These are phyloP conservation scores for Galeopsis tetrahit DNA, from an alignment of 257 asterid species.

Conservation along the genomic window DNA sequence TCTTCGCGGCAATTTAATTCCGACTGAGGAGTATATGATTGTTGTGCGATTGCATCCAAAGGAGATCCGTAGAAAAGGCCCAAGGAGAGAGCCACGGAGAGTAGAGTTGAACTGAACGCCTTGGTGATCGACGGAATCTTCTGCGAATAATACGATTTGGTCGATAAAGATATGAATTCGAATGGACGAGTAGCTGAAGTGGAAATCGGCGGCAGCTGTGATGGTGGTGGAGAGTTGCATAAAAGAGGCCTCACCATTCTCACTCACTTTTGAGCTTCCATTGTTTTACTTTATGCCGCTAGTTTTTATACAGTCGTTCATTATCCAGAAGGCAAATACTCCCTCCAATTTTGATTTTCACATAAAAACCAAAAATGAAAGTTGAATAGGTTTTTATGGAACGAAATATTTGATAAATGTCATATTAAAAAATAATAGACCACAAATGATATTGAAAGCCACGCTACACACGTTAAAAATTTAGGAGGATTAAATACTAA, in stretches of 20 bases:
- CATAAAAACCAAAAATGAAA: too few species aligned
- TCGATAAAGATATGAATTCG: neutral
- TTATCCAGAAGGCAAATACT: too few species aligned
- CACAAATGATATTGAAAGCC: too few species aligned
- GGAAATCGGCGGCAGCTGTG: conserved; percentile 22
- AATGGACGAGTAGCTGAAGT: neutral
- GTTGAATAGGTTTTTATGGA: too few species aligned
- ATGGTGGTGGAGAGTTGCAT: conserved; percentile 46
- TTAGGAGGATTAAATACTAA: too few species aligned
- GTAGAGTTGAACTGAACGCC: conserved; percentile 46
- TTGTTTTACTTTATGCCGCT: conserved; percentile 24
- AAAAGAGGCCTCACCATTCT: conserved; percentile 55
- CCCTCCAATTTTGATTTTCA: too few species aligned
- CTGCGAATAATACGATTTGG: conserved; percentile 23
- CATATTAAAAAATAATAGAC: too few species aligned
- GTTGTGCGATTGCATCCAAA: conserved; percentile 43
- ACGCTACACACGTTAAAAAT: too few species aligned
- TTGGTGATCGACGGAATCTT: conserved; percentile 33
- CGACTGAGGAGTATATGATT: conserved; percentile 34
- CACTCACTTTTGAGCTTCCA: conserved; percentile 26
- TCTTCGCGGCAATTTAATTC: conserved; percentile 65
- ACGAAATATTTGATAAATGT: too few species aligned
- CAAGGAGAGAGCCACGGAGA: conserved; percentile 63
- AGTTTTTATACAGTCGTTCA: conserved; percentile 5
- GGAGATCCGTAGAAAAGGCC: conserved; percentile 63